Conservation (phyloP, 2,329 filamentous ascomycete genomes). For the Fusarium longipes region DNA sequence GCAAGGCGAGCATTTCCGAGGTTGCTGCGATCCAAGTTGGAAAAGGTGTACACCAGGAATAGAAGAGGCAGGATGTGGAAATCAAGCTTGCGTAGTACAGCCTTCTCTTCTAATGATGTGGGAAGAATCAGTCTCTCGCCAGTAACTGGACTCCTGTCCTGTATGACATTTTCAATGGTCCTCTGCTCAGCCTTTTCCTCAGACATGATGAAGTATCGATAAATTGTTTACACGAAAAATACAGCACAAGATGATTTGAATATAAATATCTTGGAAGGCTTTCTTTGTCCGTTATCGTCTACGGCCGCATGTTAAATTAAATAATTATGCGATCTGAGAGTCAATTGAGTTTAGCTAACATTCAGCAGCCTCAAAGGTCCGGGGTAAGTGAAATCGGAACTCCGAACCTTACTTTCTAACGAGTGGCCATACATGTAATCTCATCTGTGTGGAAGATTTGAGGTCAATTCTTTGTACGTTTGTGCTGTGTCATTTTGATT, state of each 20-base stretch:
- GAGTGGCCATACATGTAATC: no score
- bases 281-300: no score
- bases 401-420: not conserved
- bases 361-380: no score
- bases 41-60: not conserved
- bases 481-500: no score
- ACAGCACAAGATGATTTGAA: no score
- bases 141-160: not conserved
- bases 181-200: not conserved
- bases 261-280: no score
- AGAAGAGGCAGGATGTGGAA: not conserved
- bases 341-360: no score
- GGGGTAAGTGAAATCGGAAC: not conserved
- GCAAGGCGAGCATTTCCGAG: not conserved
- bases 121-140: not conserved
- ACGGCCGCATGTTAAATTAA: no score
- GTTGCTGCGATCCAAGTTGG: not conserved
- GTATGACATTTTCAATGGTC: not conserved
- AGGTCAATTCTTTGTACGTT: no score
- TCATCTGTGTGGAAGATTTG: no score
- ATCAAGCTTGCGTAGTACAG: not conserved
- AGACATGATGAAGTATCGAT: not conserved
- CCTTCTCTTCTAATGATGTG: not conserved
- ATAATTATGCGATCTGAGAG: no score
- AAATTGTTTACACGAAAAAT: no score